phyloP scores from a whole-genome alignment of 2,329 filamentous ascomycete species.

The Pleoardoris graminearum region DNA sequence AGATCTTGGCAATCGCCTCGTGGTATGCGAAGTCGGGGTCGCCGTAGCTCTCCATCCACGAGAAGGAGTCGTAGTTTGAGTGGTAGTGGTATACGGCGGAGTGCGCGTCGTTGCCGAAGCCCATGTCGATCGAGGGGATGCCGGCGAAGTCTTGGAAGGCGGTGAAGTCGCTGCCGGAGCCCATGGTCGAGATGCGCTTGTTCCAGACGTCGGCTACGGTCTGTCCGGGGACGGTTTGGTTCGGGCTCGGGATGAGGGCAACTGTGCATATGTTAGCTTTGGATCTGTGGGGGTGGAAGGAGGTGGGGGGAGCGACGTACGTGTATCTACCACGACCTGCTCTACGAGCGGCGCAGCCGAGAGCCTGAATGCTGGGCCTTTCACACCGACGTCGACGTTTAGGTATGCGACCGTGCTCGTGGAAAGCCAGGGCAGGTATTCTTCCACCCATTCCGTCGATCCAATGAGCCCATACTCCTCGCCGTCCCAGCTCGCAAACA shows the following conservation, averaged over 20 bases:
- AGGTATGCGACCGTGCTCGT: constrained; percentile 77
- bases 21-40: constrained; percentile 67
- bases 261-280: constrained; percentile 27
- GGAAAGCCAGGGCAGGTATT: constrained; percentile 80
- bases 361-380: constrained; percentile 65
- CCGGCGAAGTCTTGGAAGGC: constrained; percentile 59
- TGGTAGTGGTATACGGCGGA: constrained; percentile 74
- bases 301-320: constrained; percentile 28
- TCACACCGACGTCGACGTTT: constrained; percentile 78
- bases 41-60: constrained; percentile 81
- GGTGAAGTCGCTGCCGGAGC: constrained; percentile 56
- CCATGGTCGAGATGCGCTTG: constrained; percentile 59
- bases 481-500: constrained; percentile 73
- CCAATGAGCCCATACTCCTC: constrained; percentile 84
- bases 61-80: constrained; percentile 80
- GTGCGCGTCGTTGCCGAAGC: constrained; percentile 45
- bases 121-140: constrained; percentile 54
- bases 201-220: constrained; percentile 68
- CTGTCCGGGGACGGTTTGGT: constrained; percentile 71
- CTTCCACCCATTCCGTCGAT: constrained; percentile 91
- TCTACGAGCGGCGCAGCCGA: constrained; percentile 76
- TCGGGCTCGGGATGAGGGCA: constrained; percentile 54
- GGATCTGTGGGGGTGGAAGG: constrained; percentile 4
- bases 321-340: constrained; percentile 69
- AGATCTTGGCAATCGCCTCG: constrained; percentile 52